These are phyloP conservation scores for Scheffersomyces amazonensis DNA, from an alignment of 805 yeast species.

Conservation along the genomic window DNA sequence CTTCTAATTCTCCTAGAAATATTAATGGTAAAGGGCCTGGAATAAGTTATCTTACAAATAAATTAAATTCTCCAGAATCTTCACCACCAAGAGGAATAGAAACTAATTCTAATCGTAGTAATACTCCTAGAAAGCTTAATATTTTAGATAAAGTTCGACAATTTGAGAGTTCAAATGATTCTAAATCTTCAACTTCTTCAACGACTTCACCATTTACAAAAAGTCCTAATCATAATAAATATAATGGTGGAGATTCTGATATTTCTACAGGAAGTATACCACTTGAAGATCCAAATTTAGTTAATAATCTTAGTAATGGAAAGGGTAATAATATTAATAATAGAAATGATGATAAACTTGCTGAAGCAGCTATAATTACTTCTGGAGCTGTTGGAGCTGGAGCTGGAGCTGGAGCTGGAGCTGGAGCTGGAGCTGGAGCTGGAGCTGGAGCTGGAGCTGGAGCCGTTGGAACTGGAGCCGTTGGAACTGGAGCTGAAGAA, in stretches of 20 bases:
- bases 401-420: constrained; percentile 6
- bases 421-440: constrained; percentile 7
- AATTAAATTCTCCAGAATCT: constrained; percentile 14
- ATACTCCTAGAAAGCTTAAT: constrained; percentile 13
- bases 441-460: not conserved
- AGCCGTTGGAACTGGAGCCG: not conserved
- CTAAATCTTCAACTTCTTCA: not conserved
- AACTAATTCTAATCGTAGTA: not conserved
- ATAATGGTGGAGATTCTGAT: too few species aligned
- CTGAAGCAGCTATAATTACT: constrained; percentile 7
- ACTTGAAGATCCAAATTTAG: not conserved
- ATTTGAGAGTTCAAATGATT: too few species aligned
- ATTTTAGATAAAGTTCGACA: constrained; percentile 36
- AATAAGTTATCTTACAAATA: constrained; percentile 24
- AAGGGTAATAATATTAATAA: not conserved
- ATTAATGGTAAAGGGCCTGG: constrained; percentile 12
- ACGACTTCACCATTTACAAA: not conserved
- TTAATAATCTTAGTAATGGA: not conserved
- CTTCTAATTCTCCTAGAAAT: not conserved
- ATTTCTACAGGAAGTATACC: too few species aligned
- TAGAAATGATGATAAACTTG: not conserved
- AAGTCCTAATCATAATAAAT: not conserved
- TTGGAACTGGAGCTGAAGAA: not conserved
- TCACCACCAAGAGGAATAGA: constrained; percentile 11
- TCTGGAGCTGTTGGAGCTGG: constrained; percentile 9